These are phyloP conservation scores for Venturia aucupariae DNA, from an alignment of 2,329 filamentous ascomycete species.

Conservation along the genomic window DNA sequence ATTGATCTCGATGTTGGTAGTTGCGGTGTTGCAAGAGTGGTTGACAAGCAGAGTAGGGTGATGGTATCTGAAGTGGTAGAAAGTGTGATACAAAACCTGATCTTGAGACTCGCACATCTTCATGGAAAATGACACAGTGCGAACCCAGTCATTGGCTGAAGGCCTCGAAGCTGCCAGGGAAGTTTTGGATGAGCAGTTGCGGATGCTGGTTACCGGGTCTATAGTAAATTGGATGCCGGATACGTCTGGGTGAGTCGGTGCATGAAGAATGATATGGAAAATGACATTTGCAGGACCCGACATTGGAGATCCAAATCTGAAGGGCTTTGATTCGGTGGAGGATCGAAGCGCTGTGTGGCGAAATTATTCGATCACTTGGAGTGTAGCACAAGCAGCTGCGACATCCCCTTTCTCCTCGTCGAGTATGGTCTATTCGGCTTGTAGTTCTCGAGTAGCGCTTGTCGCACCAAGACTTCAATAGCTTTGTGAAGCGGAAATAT, in stretches of 20 bases:
- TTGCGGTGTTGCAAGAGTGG: neutral
- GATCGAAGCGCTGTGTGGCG: neutral
- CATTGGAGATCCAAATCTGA: neutral
- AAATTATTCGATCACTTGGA: neutral
- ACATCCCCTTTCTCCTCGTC: neutral
- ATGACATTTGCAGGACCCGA: too few relatives aligned
- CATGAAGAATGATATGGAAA: too few relatives aligned
- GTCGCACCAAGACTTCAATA: neutral
- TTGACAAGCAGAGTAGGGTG: neutral
- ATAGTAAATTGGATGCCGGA: too few relatives aligned
- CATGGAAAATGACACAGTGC: neutral
- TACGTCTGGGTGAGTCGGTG: too few relatives aligned
- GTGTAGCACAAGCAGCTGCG: neutral
- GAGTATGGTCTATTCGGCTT: neutral
- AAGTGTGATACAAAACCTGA: neutral
- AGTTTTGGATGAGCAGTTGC: too few relatives aligned
- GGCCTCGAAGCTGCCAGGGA: neutral
- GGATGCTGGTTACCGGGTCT: too few relatives aligned
- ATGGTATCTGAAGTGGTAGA: neutral
- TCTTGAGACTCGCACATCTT: neutral
- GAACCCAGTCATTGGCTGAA: neutral
- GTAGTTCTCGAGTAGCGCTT: neutral
- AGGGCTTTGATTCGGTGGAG: neutral
- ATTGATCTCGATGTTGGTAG: neutral
- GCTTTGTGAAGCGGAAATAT: neutral